Evolutionary conservation across 2,329 filamentous ascomycete species (phyloP).

Genomic region (Tolypocladium ophioglossoides): DNA sequence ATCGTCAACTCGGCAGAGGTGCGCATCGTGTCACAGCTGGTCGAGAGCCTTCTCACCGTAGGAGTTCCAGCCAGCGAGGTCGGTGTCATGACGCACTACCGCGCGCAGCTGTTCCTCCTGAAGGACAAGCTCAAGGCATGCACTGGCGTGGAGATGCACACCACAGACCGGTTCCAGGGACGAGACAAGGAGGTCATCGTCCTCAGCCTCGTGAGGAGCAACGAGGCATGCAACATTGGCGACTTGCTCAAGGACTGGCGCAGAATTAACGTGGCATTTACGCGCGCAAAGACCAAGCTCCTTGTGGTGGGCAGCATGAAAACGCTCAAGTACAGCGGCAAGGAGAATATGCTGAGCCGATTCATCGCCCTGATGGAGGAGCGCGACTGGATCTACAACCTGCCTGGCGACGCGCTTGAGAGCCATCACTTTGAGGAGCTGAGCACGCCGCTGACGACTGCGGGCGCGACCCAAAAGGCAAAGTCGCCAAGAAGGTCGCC

Average conservation of each 20-base stretch:
- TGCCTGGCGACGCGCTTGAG: constrained; percentile 53
- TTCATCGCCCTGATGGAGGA: constrained; percentile 71
- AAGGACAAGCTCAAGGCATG: constrained; percentile 57
- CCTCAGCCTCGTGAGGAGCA: constrained; percentile 78
- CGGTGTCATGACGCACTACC: constrained; percentile 94
- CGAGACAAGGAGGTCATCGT: constrained; percentile 91
- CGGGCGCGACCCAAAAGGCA: constrained; percentile 15
- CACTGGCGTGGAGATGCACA: constrained; percentile 79
- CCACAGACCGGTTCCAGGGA: constrained; percentile 92
- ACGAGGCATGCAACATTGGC: constrained; percentile 72
- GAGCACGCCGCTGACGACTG: constrained; percentile 34
- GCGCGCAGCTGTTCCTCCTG: constrained; percentile 77
- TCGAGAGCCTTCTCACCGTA: constrained; percentile 63
- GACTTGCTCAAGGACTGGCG: constrained; percentile 87
- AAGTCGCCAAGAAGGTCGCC: constrained; percentile 18
- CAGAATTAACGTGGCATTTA: constrained; percentile 91
- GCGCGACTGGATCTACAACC: constrained; percentile 68
- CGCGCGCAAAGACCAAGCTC: constrained; percentile 83
- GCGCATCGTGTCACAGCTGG: constrained; percentile 65
- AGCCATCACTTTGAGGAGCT: constrained; percentile 57
- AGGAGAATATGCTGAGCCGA: constrained; percentile 63
- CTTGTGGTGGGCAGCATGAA: constrained; percentile 74
- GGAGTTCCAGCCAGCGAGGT: constrained; percentile 70
- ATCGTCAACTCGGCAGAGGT: constrained; percentile 86
- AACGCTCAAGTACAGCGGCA: constrained; percentile 65